Percentiles rank a stretch among this genome's conserved stretches.
These are phyloP conservation scores for Ustilago nuda DNA, from an alignment of 1,284 basidiomycete genomes.

Conservation along the genomic window DNA sequence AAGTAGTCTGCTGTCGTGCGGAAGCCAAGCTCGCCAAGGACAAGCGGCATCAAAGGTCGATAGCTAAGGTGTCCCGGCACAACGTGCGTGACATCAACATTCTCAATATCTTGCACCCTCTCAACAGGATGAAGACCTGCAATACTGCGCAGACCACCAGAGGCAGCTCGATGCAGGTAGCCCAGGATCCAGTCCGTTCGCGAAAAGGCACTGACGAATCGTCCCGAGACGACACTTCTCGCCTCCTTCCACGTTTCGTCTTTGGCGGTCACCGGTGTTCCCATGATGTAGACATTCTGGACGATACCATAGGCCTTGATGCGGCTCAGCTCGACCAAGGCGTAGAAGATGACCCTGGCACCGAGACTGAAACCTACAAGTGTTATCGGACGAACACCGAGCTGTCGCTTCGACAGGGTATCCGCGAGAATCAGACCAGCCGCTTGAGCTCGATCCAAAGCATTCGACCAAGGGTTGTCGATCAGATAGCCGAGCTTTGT, in stretches of 20 bases:
- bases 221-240: conserved; percentile 62
- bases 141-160: conserved; percentile 66
- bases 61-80: conserved; percentile 67
- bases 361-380: conserved; percentile 68
- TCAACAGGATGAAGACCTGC: conserved; percentile 67
- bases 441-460: conserved; percentile 62
- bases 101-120: conserved; percentile 65
- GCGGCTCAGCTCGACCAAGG: conserved; percentile 62
- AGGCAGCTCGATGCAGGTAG: conserved; percentile 66
- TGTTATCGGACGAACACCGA: conserved; percentile 68
- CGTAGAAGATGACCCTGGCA: conserved; percentile 67
- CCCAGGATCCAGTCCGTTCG: conserved; percentile 68
- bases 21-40: conserved; percentile 67
- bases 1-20: conserved; percentile 68
- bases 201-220: conserved; percentile 68
- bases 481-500: conserved; percentile 68
- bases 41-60: conserved; percentile 66
- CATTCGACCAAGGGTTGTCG: conserved; percentile 69
- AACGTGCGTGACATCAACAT: conserved; percentile 66
- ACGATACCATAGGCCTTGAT: conserved; percentile 67
- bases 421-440: conserved; percentile 68
- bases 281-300: conserved; percentile 68
- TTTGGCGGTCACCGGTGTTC: conserved; percentile 64
- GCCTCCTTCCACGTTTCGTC: conserved; percentile 65
- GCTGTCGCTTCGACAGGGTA: conserved; percentile 60